These are phyloP conservation scores for Mycosphaerella sp. DNA, from an alignment of 2,329 filamentous ascomycete species.

Conservation along the genomic window DNA sequence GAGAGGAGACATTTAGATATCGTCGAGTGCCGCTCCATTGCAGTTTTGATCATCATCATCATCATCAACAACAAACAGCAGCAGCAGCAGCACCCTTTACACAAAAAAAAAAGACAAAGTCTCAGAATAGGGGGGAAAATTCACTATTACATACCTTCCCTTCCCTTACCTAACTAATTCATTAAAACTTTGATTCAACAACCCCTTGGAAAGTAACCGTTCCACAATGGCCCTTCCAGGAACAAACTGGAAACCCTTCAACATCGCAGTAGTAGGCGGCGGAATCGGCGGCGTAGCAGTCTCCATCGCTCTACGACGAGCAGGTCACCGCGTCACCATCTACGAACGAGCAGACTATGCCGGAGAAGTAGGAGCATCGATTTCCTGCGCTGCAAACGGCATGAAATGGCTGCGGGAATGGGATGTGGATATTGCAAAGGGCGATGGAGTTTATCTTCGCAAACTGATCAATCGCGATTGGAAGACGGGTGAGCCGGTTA, in stretches of 20 bases:
- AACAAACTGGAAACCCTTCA: conserved; percentile 25
- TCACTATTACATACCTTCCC: too few species aligned
- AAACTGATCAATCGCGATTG: conserved; percentile 65
- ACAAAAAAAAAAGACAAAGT: neutral
- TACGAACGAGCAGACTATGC: conserved; percentile 60
- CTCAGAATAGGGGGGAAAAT: too few species aligned
- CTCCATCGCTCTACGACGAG: conserved; percentile 47
- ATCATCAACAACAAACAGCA: neutral
- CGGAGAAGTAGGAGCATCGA: conserved; percentile 61
- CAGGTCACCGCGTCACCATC: conserved; percentile 53
- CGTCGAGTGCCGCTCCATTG: neutral
- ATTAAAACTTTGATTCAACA: neutral
- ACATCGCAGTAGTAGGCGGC: conserved; percentile 42
- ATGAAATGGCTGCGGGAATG: conserved; percentile 64
- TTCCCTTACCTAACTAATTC: neutral
- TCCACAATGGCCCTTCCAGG: conserved; percentile 12
- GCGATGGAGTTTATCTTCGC: conserved; percentile 58
- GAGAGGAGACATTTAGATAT: conserved; percentile 13
- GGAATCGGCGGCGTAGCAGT: conserved; percentile 50
- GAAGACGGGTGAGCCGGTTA: conserved; percentile 60
- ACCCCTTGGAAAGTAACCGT: too few species aligned
- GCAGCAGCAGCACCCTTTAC: conserved; percentile 1
- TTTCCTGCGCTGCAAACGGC: conserved; percentile 63
- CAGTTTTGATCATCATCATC: too few species aligned
- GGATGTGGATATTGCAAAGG: conserved; percentile 57